Conservation (phyloP, 345 rosid species). For the Aquilaria sinensis region DNA sequence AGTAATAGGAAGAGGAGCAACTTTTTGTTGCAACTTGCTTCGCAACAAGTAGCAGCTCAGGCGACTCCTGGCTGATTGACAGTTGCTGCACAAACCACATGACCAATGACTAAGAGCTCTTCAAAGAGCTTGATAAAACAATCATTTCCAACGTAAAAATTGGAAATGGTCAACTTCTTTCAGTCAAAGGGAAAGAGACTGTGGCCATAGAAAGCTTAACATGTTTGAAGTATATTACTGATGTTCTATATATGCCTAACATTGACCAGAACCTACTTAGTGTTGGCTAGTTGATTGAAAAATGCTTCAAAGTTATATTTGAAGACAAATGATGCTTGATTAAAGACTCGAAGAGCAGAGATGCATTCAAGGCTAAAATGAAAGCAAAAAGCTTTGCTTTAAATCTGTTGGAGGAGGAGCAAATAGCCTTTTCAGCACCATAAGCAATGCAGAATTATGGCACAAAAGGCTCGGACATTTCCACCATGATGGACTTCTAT, state of each 20-base stretch:
- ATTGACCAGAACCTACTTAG: too few species aligned
- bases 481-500: background rate
- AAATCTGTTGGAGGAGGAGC: background rate
- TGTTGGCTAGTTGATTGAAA: background rate
- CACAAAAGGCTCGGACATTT: background rate
- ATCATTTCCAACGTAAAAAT: background rate
- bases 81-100: too few species aligned
- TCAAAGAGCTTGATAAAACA: background rate
- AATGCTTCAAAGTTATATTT: background rate
- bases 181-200: too few species aligned
- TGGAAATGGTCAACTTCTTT: too few species aligned
- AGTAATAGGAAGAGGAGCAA: too few species aligned
- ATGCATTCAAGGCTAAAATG: background rate
- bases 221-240: too few species aligned
- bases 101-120: background rate
- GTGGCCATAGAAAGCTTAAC: too few species aligned
- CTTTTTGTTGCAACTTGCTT: too few species aligned
- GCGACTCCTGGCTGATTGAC: too few species aligned
- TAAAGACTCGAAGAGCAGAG: background rate
- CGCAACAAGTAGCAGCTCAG: too few species aligned
- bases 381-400: background rate
- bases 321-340: background rate
- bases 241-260: too few species aligned
- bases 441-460: background rate
- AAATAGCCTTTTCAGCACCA: too few species aligned